A percentile compares a stretch with the other conserved stretches of the same genome.
Conservation (phyloP, 2,329 filamentous ascomycete species). For the Akanthomyces dipterigenus region DNA sequence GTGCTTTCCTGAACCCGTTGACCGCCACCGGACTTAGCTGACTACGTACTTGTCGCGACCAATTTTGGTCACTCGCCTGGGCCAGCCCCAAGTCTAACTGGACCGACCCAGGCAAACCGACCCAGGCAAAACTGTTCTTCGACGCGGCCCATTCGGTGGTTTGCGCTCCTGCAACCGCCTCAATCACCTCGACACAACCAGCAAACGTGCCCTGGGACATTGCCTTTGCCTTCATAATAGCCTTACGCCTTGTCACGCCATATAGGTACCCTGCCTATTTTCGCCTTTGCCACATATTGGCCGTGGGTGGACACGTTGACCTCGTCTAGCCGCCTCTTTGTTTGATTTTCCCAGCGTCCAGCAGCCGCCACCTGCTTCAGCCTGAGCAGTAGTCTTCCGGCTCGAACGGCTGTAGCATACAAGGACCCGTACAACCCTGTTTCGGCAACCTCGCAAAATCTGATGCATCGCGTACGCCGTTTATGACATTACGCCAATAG, state of each 20-base stretch:
- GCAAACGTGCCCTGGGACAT: background rate
- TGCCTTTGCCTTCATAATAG: background rate
- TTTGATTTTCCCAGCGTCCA: slow-evolving; percentile 8
- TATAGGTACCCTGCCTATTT: background rate
- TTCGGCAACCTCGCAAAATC: background rate
- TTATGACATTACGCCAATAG: slow-evolving; percentile 6
- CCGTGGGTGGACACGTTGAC: background rate
- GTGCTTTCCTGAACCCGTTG: background rate
- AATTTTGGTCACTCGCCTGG: slow-evolving; percentile 9
- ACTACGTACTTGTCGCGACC: slow-evolving; percentile 5
- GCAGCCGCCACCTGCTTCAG: background rate
- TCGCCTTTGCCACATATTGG: background rate
- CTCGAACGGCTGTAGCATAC: background rate
- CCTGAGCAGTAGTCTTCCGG: background rate
- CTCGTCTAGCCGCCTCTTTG: background rate
- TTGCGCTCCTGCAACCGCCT: slow-evolving; percentile 6
- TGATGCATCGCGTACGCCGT: background rate
- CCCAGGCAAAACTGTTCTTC: slow-evolving; percentile 7
- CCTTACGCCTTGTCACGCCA: slow-evolving; percentile 5
- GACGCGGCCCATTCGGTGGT: background rate
- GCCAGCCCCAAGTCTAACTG: background rate
- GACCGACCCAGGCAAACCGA: background rate
- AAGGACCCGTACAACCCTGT: background rate
- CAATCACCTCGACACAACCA: slow-evolving; percentile 1
- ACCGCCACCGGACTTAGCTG: slow-evolving; percentile 11